These are phyloP conservation scores for Flammula alnicola DNA, from an alignment of 1,284 basidiomycete species.

Conservation along the genomic window DNA sequence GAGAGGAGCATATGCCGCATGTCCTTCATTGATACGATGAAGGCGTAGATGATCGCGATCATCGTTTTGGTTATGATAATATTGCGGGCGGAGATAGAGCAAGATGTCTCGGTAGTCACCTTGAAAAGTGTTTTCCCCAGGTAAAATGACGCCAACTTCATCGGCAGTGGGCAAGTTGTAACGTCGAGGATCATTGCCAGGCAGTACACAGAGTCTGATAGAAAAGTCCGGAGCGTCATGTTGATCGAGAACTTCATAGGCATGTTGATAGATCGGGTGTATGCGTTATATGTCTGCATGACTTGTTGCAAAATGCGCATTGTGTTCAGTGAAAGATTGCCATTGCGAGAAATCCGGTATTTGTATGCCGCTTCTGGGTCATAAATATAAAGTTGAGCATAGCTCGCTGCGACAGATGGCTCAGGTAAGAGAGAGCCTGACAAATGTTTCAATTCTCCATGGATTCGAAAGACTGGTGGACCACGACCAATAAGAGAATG, in stretches of 20 bases:
- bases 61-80: too few relatives aligned
- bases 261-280: not conserved
- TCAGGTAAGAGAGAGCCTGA: not conserved
- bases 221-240: not conserved
- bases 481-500: too few relatives aligned
- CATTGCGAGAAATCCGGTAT: not conserved
- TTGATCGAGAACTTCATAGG: not conserved
- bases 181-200: constrained; percentile 18
- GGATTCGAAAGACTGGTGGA: too few relatives aligned
- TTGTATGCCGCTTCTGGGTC: not conserved
- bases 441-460: not conserved
- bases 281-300: not conserved
- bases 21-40: too few relatives aligned
- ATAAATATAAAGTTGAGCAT: not conserved
- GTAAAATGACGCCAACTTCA: constrained; percentile 38
- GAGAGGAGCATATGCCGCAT: too few relatives aligned
- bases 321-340: not conserved
- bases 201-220: not conserved
- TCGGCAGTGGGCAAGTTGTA: constrained; percentile 34
- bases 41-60: too few relatives aligned
- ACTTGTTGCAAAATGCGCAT: not conserved
- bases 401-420: not conserved
- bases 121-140: constrained; percentile 21
- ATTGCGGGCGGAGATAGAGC: too few relatives aligned
- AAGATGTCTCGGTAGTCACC: constrained; percentile 10